Base-by-base conservation (phyloP, 73 alveolate species). In the Paraurostyla sp. region DNA sequence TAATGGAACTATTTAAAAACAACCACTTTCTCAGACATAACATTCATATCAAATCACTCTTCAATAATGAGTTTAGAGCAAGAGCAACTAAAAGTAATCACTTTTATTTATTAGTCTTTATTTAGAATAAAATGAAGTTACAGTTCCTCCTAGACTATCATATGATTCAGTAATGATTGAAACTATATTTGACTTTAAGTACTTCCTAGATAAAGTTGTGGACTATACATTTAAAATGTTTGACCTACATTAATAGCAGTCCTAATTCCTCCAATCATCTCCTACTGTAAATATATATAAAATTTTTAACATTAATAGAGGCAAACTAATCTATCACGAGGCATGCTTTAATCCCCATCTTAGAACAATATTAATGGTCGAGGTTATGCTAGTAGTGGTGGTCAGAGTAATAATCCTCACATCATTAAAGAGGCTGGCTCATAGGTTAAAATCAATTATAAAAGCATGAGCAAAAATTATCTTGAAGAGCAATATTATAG, bases 141-240 rank as follows among this genome's bases (percentile, higher is more conserved):
- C 62, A 1, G 76, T 38, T 35, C 80, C 78, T 22, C 91, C 91
- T 4, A 54, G 91, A 43, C 25, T 41, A 56, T 49, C 71, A 2
- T 81, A 81, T 57, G 65, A 38, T 16, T 56, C 91, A 40, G 91
- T 81, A 0, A 81, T 81, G 91, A 81, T 81, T 0, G 91, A 81
- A 32, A 81, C 81, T 23, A 16, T 81, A 0, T 81, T 81, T 40
- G 91, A 81, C 58, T 59, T 6, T 18, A 81, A 56, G 29, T 81
- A 81, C 60, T 81, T 56, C 82, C 52, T 81, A 25, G 91, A 81
- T 43, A 81, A 81, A 65, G 82, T 81, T 0, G 80, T 59, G 4
- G 91, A 81, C 56, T 81, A 33, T 57, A 33, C 58, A 52, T 45
- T 81, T n/a, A 52, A 41, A 57, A 23, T 49, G 1, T 56, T 59